Conservation (phyloP, 2,329 filamentous ascomycete genomes). For the Colletotrichum acutatum region DNA sequence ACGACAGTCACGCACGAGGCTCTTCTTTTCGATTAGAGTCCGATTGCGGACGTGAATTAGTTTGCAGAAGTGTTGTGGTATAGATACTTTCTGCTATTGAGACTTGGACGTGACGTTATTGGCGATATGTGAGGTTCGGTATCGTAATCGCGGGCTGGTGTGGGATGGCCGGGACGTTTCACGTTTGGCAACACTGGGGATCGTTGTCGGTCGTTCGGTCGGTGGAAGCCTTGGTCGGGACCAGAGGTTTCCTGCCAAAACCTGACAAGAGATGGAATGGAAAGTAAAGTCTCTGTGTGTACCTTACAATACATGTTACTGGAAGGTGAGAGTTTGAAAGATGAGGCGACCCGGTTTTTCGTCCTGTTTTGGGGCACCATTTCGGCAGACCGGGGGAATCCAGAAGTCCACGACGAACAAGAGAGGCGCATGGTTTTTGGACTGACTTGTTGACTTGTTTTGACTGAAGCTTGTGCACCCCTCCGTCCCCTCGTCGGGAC, state of each 20-base stretch:
- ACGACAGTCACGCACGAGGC: too few species aligned
- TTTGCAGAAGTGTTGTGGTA: not conserved
- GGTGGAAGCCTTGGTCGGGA: not conserved
- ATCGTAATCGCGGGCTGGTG: not conserved
- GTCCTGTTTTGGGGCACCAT: not conserved
- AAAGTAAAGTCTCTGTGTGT: not conserved
- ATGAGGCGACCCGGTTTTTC: constrained; percentile 4
- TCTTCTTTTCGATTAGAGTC: too few species aligned
- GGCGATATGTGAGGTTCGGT: constrained; percentile 13
- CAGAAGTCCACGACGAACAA: not conserved
- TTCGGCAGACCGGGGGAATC: not conserved
- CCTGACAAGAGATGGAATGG: not conserved
- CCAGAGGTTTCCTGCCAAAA: not conserved
- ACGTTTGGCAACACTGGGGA: constrained; percentile 9
- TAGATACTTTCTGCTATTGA: not conserved
- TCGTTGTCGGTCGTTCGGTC: constrained; percentile 9
- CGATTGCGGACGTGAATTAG: too few species aligned
- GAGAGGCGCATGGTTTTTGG: not conserved
- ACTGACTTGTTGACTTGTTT: not conserved
- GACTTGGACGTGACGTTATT: constrained; percentile 14
- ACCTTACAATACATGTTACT: too few species aligned
- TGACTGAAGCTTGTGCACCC: not conserved
- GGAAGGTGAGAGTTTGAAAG: constrained; percentile 8
- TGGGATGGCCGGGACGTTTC: constrained; percentile 11
- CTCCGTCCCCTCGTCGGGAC: not conserved